A percentile compares a stretch with the other conserved stretches of the same genome.
These are phyloP conservation scores for Rhizophagus sp. DNA, from an alignment of 192 early-diverging fungal species.

Conservation along the genomic window DNA sequence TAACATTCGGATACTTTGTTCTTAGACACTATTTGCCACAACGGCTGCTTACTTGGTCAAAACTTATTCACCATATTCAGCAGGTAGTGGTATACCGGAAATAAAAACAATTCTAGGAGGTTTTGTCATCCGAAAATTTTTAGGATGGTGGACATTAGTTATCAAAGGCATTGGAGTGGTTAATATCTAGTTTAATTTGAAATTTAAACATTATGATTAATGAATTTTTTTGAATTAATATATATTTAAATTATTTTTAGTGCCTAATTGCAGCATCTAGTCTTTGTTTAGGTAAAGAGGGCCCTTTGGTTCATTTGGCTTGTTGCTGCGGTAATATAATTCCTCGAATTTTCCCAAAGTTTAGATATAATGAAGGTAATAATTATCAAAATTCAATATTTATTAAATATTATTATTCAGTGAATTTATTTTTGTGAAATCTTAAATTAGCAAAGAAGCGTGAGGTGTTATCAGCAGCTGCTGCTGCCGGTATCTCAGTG, in stretches of 20 bases:
- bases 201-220: not conserved
- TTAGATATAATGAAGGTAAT: constrained; percentile 81
- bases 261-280: constrained; percentile 82
- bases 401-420: not conserved
- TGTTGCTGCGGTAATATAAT: constrained; percentile 88
- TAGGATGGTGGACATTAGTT: constrained; percentile 85
- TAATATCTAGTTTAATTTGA: constrained; percentile 25
- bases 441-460: constrained; percentile 72
- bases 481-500: constrained; percentile 90
- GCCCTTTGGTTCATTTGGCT: constrained; percentile 91
- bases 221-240: not conserved
- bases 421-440: not conserved
- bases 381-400: constrained; percentile 1
- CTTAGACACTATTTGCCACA: constrained; percentile 38
- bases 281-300: constrained; percentile 89
- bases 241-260: constrained; percentile 34
- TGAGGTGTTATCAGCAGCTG: constrained; percentile 90
- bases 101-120: constrained; percentile 94
- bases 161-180: constrained; percentile 91
- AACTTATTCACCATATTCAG: constrained; percentile 73
- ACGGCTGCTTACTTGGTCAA: constrained; percentile 55
- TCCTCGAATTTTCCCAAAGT: constrained; percentile 87
- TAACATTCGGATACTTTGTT: not conserved
- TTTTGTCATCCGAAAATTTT: constrained; percentile 91
- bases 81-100: constrained; percentile 94